A percentile compares a stretch with the other conserved stretches of the same genome.
Conservation (phyloP, 805 yeast genomes). For the Candida qinlingensis region DNA sequence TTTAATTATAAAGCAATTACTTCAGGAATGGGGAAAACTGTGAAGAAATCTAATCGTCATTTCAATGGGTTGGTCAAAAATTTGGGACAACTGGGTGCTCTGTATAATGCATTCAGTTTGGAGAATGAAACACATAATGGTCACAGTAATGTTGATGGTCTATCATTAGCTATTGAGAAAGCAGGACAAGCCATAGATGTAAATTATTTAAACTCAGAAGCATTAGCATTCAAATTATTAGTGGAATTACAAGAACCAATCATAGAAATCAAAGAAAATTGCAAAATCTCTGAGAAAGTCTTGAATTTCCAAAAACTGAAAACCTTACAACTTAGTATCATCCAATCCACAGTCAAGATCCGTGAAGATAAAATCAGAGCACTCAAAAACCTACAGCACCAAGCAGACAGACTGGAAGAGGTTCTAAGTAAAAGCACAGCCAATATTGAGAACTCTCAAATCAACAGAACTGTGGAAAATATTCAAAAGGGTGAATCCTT, state of each 20-base stretch:
- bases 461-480: constrained; percentile 27
- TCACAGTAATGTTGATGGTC: constrained; percentile 5
- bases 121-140: constrained; percentile 29
- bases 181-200: constrained; percentile 85
- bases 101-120: constrained; percentile 54
- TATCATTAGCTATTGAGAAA: constrained; percentile 65
- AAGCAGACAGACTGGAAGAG: constrained; percentile 26
- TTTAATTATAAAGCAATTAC: constrained; percentile 21
- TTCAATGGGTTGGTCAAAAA: constrained; percentile 55
- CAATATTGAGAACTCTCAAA: constrained; percentile 21
- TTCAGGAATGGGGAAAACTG: constrained; percentile 15
- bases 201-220: constrained; percentile 48
- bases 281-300: constrained; percentile 35
- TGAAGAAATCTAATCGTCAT: constrained; percentile 28
- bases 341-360: constrained; percentile 34
- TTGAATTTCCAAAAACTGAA: constrained; percentile 56
- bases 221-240: constrained; percentile 31
- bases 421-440: constrained; percentile 31
- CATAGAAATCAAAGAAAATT: constrained; percentile 29
- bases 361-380: constrained; percentile 27
- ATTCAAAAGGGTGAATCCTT: constrained; percentile 24
- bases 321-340: constrained; percentile 42
- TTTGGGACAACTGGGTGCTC: constrained; percentile 73
- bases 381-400: constrained; percentile 30
- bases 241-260: constrained; percentile 35